Evolutionary conservation across 2,329 filamentous ascomycete species (phyloP).

Genomic region (Delphinella strobiligena): DNA sequence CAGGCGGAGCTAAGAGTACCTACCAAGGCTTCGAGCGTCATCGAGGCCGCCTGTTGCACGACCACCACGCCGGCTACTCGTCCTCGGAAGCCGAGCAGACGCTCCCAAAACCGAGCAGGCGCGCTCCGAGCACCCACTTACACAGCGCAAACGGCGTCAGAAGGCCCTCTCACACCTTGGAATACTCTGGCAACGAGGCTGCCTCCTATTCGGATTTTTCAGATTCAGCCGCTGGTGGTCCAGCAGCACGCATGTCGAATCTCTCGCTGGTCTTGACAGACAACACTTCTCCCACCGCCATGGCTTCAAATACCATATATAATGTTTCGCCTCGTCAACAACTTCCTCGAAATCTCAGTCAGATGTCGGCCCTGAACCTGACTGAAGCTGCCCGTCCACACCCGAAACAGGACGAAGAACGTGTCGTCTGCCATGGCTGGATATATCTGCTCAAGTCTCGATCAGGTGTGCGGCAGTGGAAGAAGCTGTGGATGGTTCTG

Average conservation of each 20-base stretch:
- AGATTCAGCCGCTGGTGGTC: slow-evolving; percentile 16
- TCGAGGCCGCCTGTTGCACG: slow-evolving; percentile 1
- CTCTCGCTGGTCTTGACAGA: slow-evolving; percentile 16
- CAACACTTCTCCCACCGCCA: slow-evolving; percentile 11
- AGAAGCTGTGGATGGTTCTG: slow-evolving; percentile 84
- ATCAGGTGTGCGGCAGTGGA: slow-evolving; percentile 81
- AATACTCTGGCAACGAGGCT: slow-evolving; percentile 53
- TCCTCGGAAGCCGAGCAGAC: slow-evolving; percentile 30
- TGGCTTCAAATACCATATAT: slow-evolving; percentile 22
- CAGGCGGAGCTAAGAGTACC: slow-evolving; percentile 41
- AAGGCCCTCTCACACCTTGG: slow-evolving; percentile 46
- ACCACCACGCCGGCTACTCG: slow-evolving; percentile 24
- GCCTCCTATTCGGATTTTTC: slow-evolving; percentile 83
- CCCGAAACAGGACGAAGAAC: slow-evolving; percentile 57
- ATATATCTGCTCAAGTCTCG: slow-evolving; percentile 75
- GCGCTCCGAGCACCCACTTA: slow-evolving; percentile 9
- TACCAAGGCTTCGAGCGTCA: slow-evolving; percentile 29
- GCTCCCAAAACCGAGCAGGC: no score
- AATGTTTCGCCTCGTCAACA: slow-evolving; percentile 14
- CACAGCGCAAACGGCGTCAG: slow-evolving; percentile 23
- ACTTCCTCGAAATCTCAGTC: slow-evolving; percentile 44
- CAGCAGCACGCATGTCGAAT: slow-evolving; percentile 20
- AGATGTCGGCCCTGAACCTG: slow-evolving; percentile 43
- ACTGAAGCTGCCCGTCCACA: slow-evolving; percentile 1
- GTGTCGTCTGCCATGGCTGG: slow-evolving; percentile 89